Percentiles rank a stretch among this genome's conserved stretches.
Evolutionary conservation across 78 protist genomes (phyloP).

Genomic region (Monocercomonoides exilis): DNA sequence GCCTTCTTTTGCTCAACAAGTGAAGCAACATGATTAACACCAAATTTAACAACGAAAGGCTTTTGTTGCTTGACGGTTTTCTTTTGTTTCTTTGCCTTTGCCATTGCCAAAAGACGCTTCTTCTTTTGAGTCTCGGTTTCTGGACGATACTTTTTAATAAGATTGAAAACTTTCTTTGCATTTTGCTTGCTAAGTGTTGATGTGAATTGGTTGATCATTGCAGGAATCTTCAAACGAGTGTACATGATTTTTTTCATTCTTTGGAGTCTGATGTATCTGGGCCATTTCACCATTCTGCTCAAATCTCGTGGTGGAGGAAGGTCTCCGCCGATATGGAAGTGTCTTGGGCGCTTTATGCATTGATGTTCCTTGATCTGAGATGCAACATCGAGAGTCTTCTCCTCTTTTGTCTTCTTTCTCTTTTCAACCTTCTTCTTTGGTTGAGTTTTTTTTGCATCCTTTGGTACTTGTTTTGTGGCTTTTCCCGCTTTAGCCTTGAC

Average conservation of each 20-base stretch:
- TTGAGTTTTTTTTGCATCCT: no score
- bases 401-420: no score
- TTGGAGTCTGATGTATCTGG: constrained; percentile 87
- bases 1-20: constrained; percentile 92
- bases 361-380: no score
- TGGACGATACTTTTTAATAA: constrained; percentile 87
- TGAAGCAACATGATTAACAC: constrained; percentile 87
- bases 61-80: constrained; percentile 37
- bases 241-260: constrained; percentile 79
- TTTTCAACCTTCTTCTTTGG: no score
- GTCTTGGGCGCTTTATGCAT: constrained; percentile 5
- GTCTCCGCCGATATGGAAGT: constrained; percentile 66
- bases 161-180: constrained; percentile 64
- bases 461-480: no score
- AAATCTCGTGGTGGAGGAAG: constrained; percentile 64
- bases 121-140: constrained; percentile 70
- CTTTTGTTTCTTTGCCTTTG: constrained; percentile 47
- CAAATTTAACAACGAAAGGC: constrained; percentile 66
- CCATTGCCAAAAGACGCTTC: constrained; percentile 51
- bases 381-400: no score
- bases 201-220: constrained; percentile 92
- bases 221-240: constrained; percentile 90
- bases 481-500: no score
- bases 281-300: constrained; percentile 83
- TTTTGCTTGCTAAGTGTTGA: no score